Base-by-base conservation (phyloP, 2,329 filamentous ascomycete genomes). In the Fusarium sp. region DNA sequence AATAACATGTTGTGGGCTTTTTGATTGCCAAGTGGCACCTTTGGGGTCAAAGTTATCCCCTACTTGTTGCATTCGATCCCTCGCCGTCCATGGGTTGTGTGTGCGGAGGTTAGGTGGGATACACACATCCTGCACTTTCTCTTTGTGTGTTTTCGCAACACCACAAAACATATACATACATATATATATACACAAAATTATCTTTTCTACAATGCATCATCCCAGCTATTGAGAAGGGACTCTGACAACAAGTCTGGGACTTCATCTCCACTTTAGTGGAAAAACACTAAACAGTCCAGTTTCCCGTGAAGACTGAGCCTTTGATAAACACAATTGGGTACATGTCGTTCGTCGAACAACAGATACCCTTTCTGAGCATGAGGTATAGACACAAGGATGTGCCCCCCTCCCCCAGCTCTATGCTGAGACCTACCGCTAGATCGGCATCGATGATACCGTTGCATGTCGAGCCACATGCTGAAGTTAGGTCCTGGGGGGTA, bases 1-100 rank as follows among this genome's bases (percentile, higher is more conserved):
- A 76, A 11, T 76, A 62, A 42, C 29, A 12, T 47, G n/a, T 22
- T 27, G n/a, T 16, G 18, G 22, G 20, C 2, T 7, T 8, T 9
- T 9, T 14, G 27, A n/a, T 3, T 16, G 30, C 4, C 16, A 7
- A 25, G 22, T 4, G 32, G 18, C 14, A 52, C 15, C 3, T 14
- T 29, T 29, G 2, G 16, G 24, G 3, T 30, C 34, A 32, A 14
- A n/a, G 9, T 44, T n/a, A 25, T 24, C 14, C 10, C 6, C 10
- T 40, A 20, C 8, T 4, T 29, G 24, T 46, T 5, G 6, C 18
- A 11, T 18, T 42, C 45, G 16, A 49, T 14, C 34, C 29, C 18
- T 64, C 2, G 4, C 14, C 20, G 4, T 34, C 4, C 32, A 32
- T 32, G 27, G 24, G 7, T 24, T 24, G 22, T 24, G 15, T 54